A percentile compares a stretch with the other conserved stretches of the same genome.
phyloP scores from a whole-genome alignment of 371 early-diverging fungal species.

The Apophysomyces elegans region DNA sequence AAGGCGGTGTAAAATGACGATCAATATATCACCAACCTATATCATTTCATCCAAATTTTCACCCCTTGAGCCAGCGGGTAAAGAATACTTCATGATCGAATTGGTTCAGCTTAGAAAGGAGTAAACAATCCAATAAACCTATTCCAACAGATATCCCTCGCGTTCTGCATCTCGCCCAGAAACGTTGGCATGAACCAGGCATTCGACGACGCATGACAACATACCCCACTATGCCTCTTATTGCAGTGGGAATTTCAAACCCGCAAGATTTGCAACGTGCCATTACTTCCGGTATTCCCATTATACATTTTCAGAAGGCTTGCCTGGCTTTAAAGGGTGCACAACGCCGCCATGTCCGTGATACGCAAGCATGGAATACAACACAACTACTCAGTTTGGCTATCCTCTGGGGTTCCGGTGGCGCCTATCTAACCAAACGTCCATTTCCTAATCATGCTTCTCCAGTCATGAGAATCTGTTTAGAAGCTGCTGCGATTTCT shows the following conservation, averaged over 20 bases:
- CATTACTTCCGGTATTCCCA: slow-evolving; percentile 29
- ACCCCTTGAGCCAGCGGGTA: slow-evolving; percentile 30
- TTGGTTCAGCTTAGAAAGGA: neutral
- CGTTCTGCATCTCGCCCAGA: slow-evolving; percentile 27
- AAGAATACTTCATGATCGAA: neutral
- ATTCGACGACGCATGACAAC: slow-evolving; percentile 19
- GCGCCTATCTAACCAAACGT: neutral
- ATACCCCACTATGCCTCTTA: slow-evolving; percentile 19
- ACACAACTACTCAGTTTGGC: neutral
- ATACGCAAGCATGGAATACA: slow-evolving; percentile 2
- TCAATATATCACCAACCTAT: slow-evolving; percentile 24
- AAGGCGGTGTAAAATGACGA: neutral
- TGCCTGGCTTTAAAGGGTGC: slow-evolving; percentile 37
- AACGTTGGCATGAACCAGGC: slow-evolving; percentile 20
- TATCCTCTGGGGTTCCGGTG: neutral
- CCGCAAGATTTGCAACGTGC: slow-evolving; percentile 36
- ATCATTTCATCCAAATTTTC: slow-evolving; percentile 42
- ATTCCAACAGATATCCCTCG: slow-evolving; percentile 25
- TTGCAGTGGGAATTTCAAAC: slow-evolving; percentile 46
- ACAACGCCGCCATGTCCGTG: slow-evolving; percentile 24
- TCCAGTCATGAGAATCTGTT: neutral
- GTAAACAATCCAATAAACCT: neutral
- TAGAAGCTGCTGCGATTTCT: slow-evolving; percentile 1
- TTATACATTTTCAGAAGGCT: slow-evolving; percentile 38
- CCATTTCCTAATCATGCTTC: neutral